Percentiles rank a stretch among this genome's conserved stretches.
These are phyloP conservation scores for Stagonosporopsis chrysanthemi DNA, from an alignment of 2,329 filamentous ascomycete species.

Conservation along the genomic window DNA sequence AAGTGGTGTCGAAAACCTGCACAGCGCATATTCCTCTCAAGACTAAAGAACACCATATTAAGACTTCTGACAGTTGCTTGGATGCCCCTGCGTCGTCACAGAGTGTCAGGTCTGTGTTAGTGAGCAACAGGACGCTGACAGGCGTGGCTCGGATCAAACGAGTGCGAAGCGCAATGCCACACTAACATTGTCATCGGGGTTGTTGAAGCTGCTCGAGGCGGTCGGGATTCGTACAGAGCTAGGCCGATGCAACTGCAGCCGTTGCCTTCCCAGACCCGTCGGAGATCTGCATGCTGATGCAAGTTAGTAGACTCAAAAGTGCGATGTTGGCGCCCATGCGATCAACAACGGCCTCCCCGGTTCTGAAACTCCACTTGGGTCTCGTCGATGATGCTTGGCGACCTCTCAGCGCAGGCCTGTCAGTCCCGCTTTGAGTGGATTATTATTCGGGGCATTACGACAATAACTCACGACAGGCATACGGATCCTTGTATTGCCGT, in stretches of 20 bases:
- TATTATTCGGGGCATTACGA: constrained; percentile 9
- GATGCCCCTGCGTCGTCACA: constrained; percentile 8
- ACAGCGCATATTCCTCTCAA: constrained; percentile 6
- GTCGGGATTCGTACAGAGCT: neutral
- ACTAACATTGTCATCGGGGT: constrained; percentile 1
- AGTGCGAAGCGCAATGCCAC: constrained; percentile 11
- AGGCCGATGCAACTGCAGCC: neutral
- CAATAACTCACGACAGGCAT: constrained; percentile 18
- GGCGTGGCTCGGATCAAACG: constrained; percentile 3
- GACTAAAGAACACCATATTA: constrained; percentile 6
- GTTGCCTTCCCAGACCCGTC: constrained; percentile 5
- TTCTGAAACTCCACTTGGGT: constrained; percentile 16
- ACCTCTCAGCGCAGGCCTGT: constrained; percentile 3
- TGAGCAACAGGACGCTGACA: neutral
- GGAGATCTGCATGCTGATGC: constrained; percentile 8
- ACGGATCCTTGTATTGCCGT: constrained; percentile 9
- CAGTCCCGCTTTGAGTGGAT: constrained; percentile 3
- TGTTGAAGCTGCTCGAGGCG: neutral
- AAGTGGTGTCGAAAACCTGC: constrained; percentile 5
- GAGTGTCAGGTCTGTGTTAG: constrained; percentile 10
- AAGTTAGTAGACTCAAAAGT: constrained; percentile 5
- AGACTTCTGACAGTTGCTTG: constrained; percentile 25
- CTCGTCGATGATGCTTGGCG: constrained; percentile 20
- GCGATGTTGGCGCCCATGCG: constrained; percentile 1
- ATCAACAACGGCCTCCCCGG: constrained; percentile 1